Evolutionary conservation across 2,329 filamentous ascomycete genomes (phyloP), one percentile per base, ranked within the genome.

Genomic region (Penicillium corylophilum): DNA sequence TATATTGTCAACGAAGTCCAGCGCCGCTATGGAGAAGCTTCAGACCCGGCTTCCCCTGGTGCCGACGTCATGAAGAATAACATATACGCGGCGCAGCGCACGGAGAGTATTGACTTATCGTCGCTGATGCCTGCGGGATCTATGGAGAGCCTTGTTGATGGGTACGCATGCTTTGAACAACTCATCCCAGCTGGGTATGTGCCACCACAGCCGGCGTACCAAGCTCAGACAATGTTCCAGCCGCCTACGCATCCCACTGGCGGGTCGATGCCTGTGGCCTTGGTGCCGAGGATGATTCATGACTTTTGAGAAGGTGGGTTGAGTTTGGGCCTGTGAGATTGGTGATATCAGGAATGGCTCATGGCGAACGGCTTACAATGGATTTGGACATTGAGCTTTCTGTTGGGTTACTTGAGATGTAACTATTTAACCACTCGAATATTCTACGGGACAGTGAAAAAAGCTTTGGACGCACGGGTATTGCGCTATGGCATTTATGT

Each of bases 1-100:
- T 68, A 60, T 28, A 64, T 69, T 29, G 58, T 70, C 28, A 55
- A 60, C 33, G 66, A 69, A 45, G 62, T 69, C 13, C 66, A 68
- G 51, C 61, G 64, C 10, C 60, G 66, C 6, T 68, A 65, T 1
- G 64, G 64, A 28, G 51, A 52, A 3, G 49, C 50, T 23, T 51
- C 50, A 15, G 56, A 61, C 16, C 56, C 63, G 18, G 50, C 58
- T 3, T 64, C 63, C 3, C 59, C 56, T n/a, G 53, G 29, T 44
- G 54, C 53, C 12, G 59, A 50, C 20, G 59, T 45, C 18, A 43
- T 55, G n/a, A 61, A 59, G 22, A 48, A 24, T 33, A 38, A 48
- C 16, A 22, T 60, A 26, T 53, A 55, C 28, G 52, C 54, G 39
- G 12, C 38, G 18, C 42, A 57, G 6, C 57, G 63, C 18, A 56